Evolutionary conservation across 2,329 filamentous ascomycete species (phyloP).

Genomic region (Plenodomus lindquistii): DNA sequence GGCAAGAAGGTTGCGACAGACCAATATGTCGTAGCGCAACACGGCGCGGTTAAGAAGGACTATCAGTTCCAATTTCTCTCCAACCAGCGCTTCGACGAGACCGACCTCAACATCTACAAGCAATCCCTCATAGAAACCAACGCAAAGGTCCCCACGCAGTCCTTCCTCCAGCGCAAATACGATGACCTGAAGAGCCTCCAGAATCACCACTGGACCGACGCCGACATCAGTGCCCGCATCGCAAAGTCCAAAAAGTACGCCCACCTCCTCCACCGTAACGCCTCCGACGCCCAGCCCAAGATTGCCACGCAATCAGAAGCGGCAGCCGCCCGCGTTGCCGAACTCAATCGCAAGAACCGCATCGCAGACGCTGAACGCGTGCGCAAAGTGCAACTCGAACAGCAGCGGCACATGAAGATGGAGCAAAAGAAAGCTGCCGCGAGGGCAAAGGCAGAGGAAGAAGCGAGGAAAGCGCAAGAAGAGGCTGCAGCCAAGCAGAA

Average conservation of each 20-base stretch:
- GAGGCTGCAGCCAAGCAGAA: slow-evolving; percentile 33
- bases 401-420: slow-evolving; percentile 53
- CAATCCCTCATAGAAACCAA: slow-evolving; percentile 70
- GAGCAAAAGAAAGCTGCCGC: slow-evolving; percentile 51
- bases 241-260: slow-evolving; percentile 62
- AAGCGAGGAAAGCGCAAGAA: slow-evolving; percentile 51
- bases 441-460: slow-evolving; percentile 52
- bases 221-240: slow-evolving; percentile 79
- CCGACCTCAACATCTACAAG: slow-evolving; percentile 81
- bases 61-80: slow-evolving; percentile 93
- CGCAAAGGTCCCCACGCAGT: slow-evolving; percentile 73
- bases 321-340: slow-evolving; percentile 81
- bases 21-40: slow-evolving; percentile 78
- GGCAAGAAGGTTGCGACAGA: slow-evolving; percentile 81
- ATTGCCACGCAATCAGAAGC: slow-evolving; percentile 58
- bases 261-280: slow-evolving; percentile 64
- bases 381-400: slow-evolving; percentile 85
- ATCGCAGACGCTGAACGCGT: slow-evolving; percentile 84
- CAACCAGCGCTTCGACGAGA: slow-evolving; percentile 80
- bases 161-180: slow-evolving; percentile 70
- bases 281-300: slow-evolving; percentile 62
- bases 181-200: slow-evolving; percentile 79
- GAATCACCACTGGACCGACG: slow-evolving; percentile 79
- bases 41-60: slow-evolving; percentile 80
- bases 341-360: slow-evolving; percentile 83